Base-by-base conservation (phyloP, 805 yeast species). In the Metschnikowia noctiluminum region DNA sequence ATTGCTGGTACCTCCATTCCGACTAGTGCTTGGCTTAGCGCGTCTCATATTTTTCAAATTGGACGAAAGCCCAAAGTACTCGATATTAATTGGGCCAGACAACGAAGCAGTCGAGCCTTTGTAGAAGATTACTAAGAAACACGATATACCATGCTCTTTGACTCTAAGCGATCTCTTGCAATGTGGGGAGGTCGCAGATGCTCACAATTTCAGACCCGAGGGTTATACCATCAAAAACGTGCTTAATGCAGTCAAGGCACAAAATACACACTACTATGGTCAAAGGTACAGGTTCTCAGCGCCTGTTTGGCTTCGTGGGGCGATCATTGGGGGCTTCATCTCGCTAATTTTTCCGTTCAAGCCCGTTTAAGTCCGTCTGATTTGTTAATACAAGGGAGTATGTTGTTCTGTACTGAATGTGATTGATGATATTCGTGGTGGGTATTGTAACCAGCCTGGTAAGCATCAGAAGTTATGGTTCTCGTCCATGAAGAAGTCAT, bases 301-400 rank as follows among this genome's bases (percentile, higher is more conserved):
- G 11, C 73, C 73, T 2, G 63, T 68, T 34, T 68, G 65, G 63
- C 62, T 69, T 40, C 66, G 72, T 57, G 73, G 70, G 1, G 66
- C 68, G 2, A 60, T 62, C 45, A 60, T 69, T 42, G 71, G 67
- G 46, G 73, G 71, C 1, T 13, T 60, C 11, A 39, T 66, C 28
- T 69, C 73, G 3, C 48, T 68, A 38, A 53, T 63, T 28, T 61
- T 69, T 46, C 72, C 73, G 13, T 69, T 60, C 46, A 72, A 69
- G 52, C 71, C 73, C 34, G 48, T 54, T 55, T 16, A 59, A 70
- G 53, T 67, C 63, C 9, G 62, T 64, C 34, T 21, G 21, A 21
- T 21, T 21, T 21, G 21, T 2, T 21, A 21, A 4, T 21, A 2
- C 21, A 21, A 21, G 2, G 4, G 21, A 21, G 4, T 21, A 21